A percentile compares a stretch with the other conserved stretches of the same genome.
phyloP scores from a whole-genome alignment of 208 protist genomes.

The Crithidia acanthocephali region DNA sequence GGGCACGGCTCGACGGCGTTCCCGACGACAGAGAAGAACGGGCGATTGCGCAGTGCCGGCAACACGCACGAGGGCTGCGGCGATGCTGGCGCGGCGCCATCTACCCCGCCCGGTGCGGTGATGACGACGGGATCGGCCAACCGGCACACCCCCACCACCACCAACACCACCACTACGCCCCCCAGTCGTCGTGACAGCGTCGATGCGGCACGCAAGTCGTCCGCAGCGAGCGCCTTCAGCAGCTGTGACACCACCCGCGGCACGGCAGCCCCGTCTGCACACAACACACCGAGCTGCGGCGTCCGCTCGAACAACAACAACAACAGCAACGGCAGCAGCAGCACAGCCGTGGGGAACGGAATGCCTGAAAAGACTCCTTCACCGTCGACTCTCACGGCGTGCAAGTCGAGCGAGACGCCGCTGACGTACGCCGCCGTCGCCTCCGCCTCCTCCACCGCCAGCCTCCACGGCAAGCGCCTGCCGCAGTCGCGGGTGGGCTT shows the following conservation, averaged over 20 bases:
- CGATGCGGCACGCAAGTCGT: neutral
- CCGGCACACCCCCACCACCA: neutral
- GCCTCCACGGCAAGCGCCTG: conserved; percentile 28
- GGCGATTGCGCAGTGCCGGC: neutral
- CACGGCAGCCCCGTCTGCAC: neutral
- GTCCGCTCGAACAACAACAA: too few relatives aligned
- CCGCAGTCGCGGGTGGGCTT: conserved; percentile 34
- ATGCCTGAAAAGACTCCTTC: too few relatives aligned
- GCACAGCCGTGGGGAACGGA: too few relatives aligned
- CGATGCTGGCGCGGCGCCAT: neutral
- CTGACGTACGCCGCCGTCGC: conserved; percentile 28
- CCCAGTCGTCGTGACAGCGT: neutral
- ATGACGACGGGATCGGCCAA: too few relatives aligned
- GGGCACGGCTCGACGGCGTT: neutral
- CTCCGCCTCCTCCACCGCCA: conserved; percentile 7
- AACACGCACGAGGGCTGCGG: neutral
- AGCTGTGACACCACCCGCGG: neutral
- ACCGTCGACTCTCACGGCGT: neutral
- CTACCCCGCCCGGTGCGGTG: neutral
- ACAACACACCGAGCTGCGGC: neutral
- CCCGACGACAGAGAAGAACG: neutral
- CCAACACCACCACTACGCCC: neutral
- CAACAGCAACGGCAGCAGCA: neutral
- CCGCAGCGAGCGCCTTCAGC: neutral
- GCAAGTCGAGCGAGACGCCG: neutral